Base-by-base conservation (phyloP, 805 yeast genomes). In the Cyberlindnera japonica region DNA sequence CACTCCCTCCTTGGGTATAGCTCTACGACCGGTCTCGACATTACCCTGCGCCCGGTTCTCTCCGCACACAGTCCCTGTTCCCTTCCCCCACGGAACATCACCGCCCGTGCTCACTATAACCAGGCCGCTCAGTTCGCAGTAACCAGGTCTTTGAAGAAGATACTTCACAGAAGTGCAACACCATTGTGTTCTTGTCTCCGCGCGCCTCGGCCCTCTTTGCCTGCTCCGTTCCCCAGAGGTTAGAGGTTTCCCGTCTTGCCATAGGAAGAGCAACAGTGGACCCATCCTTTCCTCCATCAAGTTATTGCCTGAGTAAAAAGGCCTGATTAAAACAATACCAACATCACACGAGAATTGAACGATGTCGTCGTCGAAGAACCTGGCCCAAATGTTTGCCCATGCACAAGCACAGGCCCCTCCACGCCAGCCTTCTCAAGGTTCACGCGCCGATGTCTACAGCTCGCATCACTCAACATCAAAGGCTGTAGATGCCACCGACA, bases 401-500 rank as follows among this genome's bases (percentile, higher is more conserved):
- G 43, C 42, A 2, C 37, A 25, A 14, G 18, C 29, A 18, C 41
- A 38, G 37, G 24, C 35, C 27, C 43, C 44, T 12, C 44, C 41
- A 2, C 36, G 34, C 20, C 31, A 33, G 22, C 44, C 35, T 16
- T 36, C 41, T 3, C 21, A 31, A 35, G 43, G 47, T 11, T 43
- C 47, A 4, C 33, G 38, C 6, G 41, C 38, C 3, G 45, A 37
- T 17, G 40, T 35, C 12, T 38, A 29, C 28, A 33, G 41, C 12
- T 19, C 46, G 1, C 44, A 48, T 21, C 51, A 42, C 30, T 36
- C 47, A 6, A 54, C 50, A 5, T 57, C 61, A 3, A 50, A 50
- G 33, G 78, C 78, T 3, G 76, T 84, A 16, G 84, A 81, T 45
- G 89, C 91, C 5, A 69, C 74, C 33, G 80, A 79, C 58, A 86